phyloP scores from a whole-genome alignment of 1,284 basidiomycete species.

The Neolentinus lepideus region DNA sequence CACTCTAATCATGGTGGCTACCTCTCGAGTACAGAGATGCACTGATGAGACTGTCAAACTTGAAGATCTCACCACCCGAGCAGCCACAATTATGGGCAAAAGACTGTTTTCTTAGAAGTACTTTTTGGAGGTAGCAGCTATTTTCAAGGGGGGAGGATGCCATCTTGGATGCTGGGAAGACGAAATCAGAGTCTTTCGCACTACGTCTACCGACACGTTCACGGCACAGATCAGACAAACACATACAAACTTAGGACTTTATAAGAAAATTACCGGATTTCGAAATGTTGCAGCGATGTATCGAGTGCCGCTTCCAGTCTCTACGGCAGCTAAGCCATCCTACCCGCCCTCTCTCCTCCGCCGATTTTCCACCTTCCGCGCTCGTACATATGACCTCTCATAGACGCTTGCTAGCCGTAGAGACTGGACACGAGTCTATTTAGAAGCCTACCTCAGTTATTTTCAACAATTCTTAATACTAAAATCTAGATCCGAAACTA shows the following conservation, averaged over 20 bases:
- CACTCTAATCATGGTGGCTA: neutral
- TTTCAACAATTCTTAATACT: too few species aligned
- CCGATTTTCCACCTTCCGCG: neutral
- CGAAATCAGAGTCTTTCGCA: too few species aligned
- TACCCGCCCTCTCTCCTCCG: neutral
- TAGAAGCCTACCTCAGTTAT: too few species aligned
- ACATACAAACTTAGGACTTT: neutral
- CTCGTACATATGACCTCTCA: neutral
- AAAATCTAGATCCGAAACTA: too few species aligned
- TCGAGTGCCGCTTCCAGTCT: neutral
- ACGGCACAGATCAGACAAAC: neutral
- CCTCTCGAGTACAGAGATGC: neutral
- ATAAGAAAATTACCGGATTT: neutral
- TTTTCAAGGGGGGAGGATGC: conserved; percentile 3
- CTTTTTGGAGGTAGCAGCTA: neutral
- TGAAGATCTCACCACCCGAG: neutral
- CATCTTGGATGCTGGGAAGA: conserved; percentile 7
- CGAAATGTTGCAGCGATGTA: neutral
- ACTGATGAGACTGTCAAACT: neutral
- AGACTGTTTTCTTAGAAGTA: neutral
- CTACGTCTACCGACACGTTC: too few species aligned
- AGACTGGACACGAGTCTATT: neutral
- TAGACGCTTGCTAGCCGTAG: neutral
- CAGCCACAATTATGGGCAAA: neutral
- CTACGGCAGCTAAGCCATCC: neutral